A percentile compares a stretch with the other conserved stretches of the same genome.
phyloP scores from a whole-genome alignment of 768 basidiomycete genomes.

The Kwoniella dendrophila region DNA sequence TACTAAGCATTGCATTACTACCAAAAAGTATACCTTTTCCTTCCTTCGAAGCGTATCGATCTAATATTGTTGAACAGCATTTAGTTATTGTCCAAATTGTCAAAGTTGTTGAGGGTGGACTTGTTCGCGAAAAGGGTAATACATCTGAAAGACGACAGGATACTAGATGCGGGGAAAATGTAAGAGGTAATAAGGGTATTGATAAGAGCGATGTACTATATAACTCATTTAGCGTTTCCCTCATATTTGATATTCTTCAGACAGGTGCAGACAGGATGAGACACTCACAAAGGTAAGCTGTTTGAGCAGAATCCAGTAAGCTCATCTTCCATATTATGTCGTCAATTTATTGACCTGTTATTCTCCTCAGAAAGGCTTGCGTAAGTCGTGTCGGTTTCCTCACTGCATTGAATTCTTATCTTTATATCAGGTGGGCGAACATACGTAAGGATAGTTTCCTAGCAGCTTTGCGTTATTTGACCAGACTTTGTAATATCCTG shows the following conservation, averaged over 20 bases:
- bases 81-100: constrained; percentile 9
- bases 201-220: constrained; percentile 9
- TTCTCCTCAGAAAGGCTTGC: no score
- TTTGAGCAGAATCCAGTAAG: constrained; percentile 7
- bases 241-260: background rate
- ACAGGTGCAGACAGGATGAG: background rate
- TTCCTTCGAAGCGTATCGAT: constrained; percentile 3
- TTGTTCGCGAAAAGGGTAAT: background rate
- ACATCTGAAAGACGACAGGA: constrained; percentile 1
- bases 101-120: background rate
- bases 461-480: no score
- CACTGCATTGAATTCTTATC: no score
- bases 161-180: constrained; percentile 1
- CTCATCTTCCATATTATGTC: constrained; percentile 11
- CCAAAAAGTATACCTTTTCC: background rate
- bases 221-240: background rate
- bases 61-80: constrained; percentile 10
- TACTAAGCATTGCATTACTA: constrained; percentile 4
- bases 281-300: constrained; percentile 17
- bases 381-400: no score
- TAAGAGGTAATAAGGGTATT: constrained; percentile 2
- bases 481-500: no score
- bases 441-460: no score
- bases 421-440: no score
- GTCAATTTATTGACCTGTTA: background rate